Percentiles rank a stretch among this genome's conserved stretches.
These are phyloP conservation scores for Delphinella strobiligena DNA, from an alignment of 2,329 filamentous ascomycete genomes.

Conservation along the genomic window DNA sequence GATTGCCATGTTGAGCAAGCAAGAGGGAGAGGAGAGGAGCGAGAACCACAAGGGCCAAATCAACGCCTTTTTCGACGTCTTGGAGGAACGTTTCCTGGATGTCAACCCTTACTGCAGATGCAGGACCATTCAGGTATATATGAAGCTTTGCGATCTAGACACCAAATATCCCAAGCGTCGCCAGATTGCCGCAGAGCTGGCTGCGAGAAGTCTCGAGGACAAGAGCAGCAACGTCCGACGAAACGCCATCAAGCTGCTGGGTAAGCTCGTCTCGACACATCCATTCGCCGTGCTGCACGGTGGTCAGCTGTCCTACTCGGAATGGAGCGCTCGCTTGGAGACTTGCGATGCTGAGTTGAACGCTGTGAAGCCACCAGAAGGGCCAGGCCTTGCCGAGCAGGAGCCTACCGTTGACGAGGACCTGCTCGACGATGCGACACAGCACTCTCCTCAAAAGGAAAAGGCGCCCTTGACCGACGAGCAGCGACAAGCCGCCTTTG, in stretches of 20 bases:
- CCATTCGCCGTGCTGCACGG: constrained; percentile 89
- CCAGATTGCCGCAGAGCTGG: constrained; percentile 76
- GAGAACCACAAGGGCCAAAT: constrained; percentile 93
- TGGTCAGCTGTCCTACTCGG: constrained; percentile 68
- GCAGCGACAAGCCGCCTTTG: constrained; percentile 58
- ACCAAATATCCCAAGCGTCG: constrained; percentile 90
- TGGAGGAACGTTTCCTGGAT: constrained; percentile 92
- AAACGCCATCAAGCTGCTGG: constrained; percentile 88
- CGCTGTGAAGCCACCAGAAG: constrained; percentile 69
- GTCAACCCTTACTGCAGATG: constrained; percentile 94
- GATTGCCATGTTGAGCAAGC: constrained; percentile 77
- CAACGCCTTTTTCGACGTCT: constrained; percentile 90
- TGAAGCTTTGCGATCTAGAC: constrained; percentile 84
- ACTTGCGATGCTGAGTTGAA: constrained; percentile 74
- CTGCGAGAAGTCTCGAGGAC: constrained; percentile 81
- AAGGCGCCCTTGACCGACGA: constrained; percentile 63
- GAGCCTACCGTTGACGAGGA: constrained; percentile 58
- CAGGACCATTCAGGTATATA: constrained; percentile 83
- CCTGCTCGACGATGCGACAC: constrained; percentile 79
- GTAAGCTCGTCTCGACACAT: constrained; percentile 81
- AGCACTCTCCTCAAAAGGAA: constrained; percentile 53
- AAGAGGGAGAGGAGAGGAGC: constrained; percentile 64
- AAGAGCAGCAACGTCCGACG: constrained; percentile 95
- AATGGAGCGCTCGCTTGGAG: constrained; percentile 75
- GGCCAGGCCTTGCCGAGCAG: constrained; percentile 59